Evolutionary conservation across 805 yeast species (phyloP), one percentile per base, ranked within the genome.

Genomic region (Suhomyces sp.): DNA sequence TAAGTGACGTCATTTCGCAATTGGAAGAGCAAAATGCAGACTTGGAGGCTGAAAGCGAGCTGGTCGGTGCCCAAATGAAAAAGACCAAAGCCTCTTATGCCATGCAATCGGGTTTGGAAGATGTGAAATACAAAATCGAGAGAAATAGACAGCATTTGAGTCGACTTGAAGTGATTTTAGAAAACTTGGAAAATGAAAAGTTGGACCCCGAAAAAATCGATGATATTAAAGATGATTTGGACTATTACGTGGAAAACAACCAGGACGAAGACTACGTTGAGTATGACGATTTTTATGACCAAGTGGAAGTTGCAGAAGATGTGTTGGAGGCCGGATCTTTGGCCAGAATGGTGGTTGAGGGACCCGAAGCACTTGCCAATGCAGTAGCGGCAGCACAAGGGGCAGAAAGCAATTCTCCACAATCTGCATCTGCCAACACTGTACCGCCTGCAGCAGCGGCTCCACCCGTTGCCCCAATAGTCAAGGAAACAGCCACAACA

Each of bases 261-360:
- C 94, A 87, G 68, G 97, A 91, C 51, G 92, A 85, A 4, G 97
- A 92, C 62, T 93, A 91, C 67, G 86, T 92, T 31, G 97, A 91
- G 63, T 96, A 93, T 68, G 97, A 92, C 60, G 91, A 89, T 12
- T 82, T 93, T 54, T 94, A 93, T 69, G 97, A 94, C 59, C 89
- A 85, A 53, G 78, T 94, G 60, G 91, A 86, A 43, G 79, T 91
- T 43, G 86, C 83, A 29, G 71, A 64, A 20, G 57, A 52, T 24
- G 63, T 59, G 43, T 56, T 60, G 43, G 71, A 66, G 24, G 65
- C 62, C 31, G 66, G 69, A 41, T 59, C 63, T 2, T 53, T 60
- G 49, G 61, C 64, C 5, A 65, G 61, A 50, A 55, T 56, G 59
- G 59, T 62, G 3, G 60, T 51, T 6, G 57, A 53, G 6, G 59